These are phyloP conservation scores for Colletotrichum cereale DNA, from an alignment of 2,329 filamentous ascomycete species.

Conservation along the genomic window DNA sequence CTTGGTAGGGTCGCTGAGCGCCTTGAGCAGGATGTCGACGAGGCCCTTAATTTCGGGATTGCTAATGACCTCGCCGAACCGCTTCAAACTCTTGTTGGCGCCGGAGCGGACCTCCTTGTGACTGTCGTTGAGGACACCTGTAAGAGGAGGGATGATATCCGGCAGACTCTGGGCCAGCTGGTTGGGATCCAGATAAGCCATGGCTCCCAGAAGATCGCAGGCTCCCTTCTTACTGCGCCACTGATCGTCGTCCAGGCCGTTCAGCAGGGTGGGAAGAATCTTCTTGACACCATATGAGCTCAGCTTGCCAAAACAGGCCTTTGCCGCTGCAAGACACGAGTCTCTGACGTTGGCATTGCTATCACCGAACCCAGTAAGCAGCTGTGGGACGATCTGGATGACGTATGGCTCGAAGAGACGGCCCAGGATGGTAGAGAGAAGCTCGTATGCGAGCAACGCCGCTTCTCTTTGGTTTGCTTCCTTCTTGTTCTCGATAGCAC, in stretches of 20 bases:
- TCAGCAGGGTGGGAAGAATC: conserved; percentile 89
- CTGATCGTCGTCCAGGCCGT: conserved; percentile 93
- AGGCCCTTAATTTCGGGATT: conserved; percentile 97
- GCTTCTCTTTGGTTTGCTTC: conserved; percentile 90
- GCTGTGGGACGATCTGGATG: conserved; percentile 92
- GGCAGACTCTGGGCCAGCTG: conserved; percentile 93
- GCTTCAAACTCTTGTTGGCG: conserved; percentile 95
- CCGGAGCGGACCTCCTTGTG: conserved; percentile 96
- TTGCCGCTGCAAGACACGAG: conserved; percentile 91
- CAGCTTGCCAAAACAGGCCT: conserved; percentile 91
- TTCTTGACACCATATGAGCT: conserved; percentile 97
- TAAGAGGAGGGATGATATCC: conserved; percentile 96
- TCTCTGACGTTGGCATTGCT: conserved; percentile 89
- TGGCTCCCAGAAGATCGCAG: conserved; percentile 94
- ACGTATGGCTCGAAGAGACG: conserved; percentile 96
- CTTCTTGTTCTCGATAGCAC: conserved; percentile 94
- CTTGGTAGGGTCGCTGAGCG: conserved; percentile 95
- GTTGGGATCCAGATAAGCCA: conserved; percentile 97
- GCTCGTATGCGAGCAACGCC: conserved; percentile 89
- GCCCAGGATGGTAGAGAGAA: conserved; percentile 87
- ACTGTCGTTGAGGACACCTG: conserved; percentile 93
- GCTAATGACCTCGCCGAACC: conserved; percentile 97
- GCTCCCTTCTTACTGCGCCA: conserved; percentile 99
- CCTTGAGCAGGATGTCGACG: conserved; percentile 92
- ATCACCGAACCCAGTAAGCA: conserved; percentile 91